phyloP scores from a whole-genome alignment of 257 asterid species.

The Anisodus acutangulus region DNA sequence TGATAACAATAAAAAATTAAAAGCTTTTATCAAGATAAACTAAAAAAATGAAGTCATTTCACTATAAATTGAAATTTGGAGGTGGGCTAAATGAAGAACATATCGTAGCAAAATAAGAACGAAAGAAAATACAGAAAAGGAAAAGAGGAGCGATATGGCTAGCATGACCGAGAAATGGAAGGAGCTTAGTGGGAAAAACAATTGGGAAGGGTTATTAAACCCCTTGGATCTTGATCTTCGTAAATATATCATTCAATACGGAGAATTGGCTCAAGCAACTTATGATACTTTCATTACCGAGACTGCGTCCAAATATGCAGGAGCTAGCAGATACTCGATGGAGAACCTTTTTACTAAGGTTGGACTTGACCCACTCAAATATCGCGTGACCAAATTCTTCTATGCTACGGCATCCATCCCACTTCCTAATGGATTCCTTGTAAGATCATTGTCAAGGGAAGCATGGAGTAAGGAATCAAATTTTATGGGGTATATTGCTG shows the following conservation, averaged over 20 bases:
- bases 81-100: not conserved
- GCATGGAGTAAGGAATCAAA: slow-evolving; percentile 80
- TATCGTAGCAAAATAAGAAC: not conserved
- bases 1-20: not conserved
- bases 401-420: slow-evolving; percentile 64
- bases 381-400: slow-evolving; percentile 57
- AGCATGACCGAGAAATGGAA: slow-evolving; percentile 39
- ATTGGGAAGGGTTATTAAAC: no score
- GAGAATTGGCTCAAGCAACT: no score
- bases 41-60: not conserved
- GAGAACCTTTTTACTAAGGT: slow-evolving; percentile 52
- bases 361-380: slow-evolving; percentile 59
- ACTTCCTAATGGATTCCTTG: slow-evolving; percentile 67
- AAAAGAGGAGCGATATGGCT: slow-evolving; percentile 16
- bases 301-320: no score
- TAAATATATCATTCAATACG: no score
- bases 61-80: not conserved
- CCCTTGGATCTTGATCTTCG: no score
- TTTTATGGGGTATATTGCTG: slow-evolving; percentile 40
- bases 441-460: slow-evolving; percentile 66
- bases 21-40: not conserved
- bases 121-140: not conserved
- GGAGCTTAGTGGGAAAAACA: no score
- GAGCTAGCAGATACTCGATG: slow-evolving; percentile 28
- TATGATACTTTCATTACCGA: no score